Percentiles rank a stretch among this genome's conserved stretches.
phyloP scores from a whole-genome alignment of 352 stramenopile genomes.

The Phytophthora rubi region DNA sequence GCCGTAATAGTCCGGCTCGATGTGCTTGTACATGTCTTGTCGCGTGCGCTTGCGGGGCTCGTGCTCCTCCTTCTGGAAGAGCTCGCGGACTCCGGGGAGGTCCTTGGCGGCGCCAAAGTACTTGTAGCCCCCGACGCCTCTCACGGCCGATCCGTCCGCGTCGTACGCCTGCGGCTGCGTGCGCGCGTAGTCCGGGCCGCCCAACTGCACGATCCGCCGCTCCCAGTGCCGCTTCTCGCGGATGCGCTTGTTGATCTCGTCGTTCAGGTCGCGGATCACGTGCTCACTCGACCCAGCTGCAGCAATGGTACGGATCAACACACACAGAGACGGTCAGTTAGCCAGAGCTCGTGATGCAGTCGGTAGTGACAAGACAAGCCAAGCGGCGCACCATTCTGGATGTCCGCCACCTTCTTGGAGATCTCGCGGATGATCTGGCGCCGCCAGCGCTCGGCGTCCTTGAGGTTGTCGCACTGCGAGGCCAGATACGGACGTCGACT shows the following conservation, averaged over 20 bases:
- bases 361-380: no score
- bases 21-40: constrained; percentile 92
- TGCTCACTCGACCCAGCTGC: constrained; percentile 93
- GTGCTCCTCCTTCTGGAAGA: constrained; percentile 89
- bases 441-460: constrained; percentile 94
- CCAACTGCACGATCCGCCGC: constrained; percentile 88
- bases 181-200: constrained; percentile 89
- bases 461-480: constrained; percentile 93
- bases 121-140: constrained; percentile 89
- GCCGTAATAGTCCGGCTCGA: constrained; percentile 89
- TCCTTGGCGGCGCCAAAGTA: constrained; percentile 98
- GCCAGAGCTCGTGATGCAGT: no score
- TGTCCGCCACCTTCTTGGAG: constrained; percentile 94
- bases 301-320: constrained; percentile 3
- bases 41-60: constrained; percentile 62
- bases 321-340: not conserved
- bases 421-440: constrained; percentile 96
- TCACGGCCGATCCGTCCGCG: constrained; percentile 72
- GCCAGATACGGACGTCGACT: constrained; percentile 93
- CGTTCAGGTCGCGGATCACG: constrained; percentile 97
- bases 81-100: constrained; percentile 94
- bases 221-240: constrained; percentile 93
- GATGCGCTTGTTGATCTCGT: constrained; percentile 98
- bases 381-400: constrained; percentile 91
- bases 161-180: constrained; percentile 82